Evolutionary conservation across 2,329 filamentous ascomycete species (phyloP), one percentile per base, ranked within the genome.

Genomic region (Colletotrichum melonis): DNA sequence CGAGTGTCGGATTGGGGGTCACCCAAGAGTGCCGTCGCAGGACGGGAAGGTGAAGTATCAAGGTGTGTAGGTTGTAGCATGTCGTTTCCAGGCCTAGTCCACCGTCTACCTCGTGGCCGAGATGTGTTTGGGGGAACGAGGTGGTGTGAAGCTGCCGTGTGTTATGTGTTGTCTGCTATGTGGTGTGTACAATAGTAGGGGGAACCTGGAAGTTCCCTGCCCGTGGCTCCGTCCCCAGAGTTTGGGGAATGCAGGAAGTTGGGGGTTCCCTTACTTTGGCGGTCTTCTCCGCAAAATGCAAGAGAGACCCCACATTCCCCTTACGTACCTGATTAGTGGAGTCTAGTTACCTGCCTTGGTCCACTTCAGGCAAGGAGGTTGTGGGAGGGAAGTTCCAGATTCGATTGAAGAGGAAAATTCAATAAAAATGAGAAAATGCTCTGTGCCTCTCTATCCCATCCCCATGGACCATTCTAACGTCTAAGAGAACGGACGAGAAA

Each of bases 241-340:
- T 69, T 69, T 65, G 38, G 70, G 66, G 70, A 69, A 64, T 56
- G 70, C 56, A 55, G 52, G 52, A 69, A 32, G 26, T 60, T 70
- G 67, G 67, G 60, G 46, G 35, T 52, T 70, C 6, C 67, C 55
- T 70, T 65, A 30, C 57, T 60, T 63, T 64, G 54, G 55, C 32
- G 59, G 64, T 30, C 55, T 60, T 73, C 67, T 73, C 70, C 60
- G 67, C 66, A 70, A 65, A 65, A 28, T 63, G 64, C 62, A 62
- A 63, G 32, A 60, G 24, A 55, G 42, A 63, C 69, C 59, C 66
- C 69, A 69, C 69, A 72, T 69, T 72, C 66, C 59, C 59, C 69
- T 63, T 69, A 56, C 30, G 52, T 72, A 56, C 49, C 49, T 65
- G 30, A 38, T 26, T 19, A 62, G 57, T 67, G 69, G 69, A 56